Evolutionary conservation across 2,329 filamentous ascomycete species (phyloP).

Genomic region (Lojkania enalia): DNA sequence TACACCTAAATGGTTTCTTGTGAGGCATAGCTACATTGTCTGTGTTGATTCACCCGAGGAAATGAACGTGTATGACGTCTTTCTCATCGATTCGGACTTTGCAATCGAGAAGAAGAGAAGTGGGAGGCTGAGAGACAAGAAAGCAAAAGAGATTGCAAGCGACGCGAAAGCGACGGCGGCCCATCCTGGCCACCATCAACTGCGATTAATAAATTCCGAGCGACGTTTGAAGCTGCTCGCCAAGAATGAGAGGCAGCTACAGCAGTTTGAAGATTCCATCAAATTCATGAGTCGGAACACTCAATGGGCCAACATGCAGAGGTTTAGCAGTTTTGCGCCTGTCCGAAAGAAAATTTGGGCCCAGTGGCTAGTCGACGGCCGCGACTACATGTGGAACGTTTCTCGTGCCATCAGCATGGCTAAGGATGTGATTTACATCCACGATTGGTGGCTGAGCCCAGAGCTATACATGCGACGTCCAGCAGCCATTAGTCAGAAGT

Average conservation of each 20-base stretch:
- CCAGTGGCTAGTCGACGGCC: slow-evolving; percentile 94
- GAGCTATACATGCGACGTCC: slow-evolving; percentile 94
- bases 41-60: slow-evolving; percentile 98
- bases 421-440: slow-evolving; percentile 96
- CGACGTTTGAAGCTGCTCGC: slow-evolving; percentile 89
- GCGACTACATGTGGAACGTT: slow-evolving; percentile 99
- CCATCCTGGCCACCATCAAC: slow-evolving; percentile 70
- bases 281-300: slow-evolving; percentile 81
- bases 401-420: slow-evolving; percentile 96
- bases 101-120: slow-evolving; percentile 72
- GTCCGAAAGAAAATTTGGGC: slow-evolving; percentile 85
- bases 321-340: slow-evolving; percentile 92
- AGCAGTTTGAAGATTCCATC: slow-evolving; percentile 94
- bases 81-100: slow-evolving; percentile 91
- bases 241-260: slow-evolving; percentile 83
- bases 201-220: slow-evolving; percentile 89
- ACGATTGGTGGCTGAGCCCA: slow-evolving; percentile 98
- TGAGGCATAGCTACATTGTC: slow-evolving; percentile 96
- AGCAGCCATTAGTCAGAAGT: slow-evolving; percentile 95
- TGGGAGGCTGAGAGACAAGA: slow-evolving; percentile 51
- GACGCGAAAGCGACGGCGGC: slow-evolving; percentile 65
- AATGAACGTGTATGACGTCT: slow-evolving; percentile 98
- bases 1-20: slow-evolving; percentile 94
- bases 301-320: slow-evolving; percentile 78
- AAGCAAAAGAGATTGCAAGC: slow-evolving; percentile 65